A percentile compares a stretch with the other conserved stretches of the same genome.
These are phyloP conservation scores for Fomitopsis pinicola DNA, from an alignment of 1,284 basidiomycete genomes.

Conservation along the genomic window DNA sequence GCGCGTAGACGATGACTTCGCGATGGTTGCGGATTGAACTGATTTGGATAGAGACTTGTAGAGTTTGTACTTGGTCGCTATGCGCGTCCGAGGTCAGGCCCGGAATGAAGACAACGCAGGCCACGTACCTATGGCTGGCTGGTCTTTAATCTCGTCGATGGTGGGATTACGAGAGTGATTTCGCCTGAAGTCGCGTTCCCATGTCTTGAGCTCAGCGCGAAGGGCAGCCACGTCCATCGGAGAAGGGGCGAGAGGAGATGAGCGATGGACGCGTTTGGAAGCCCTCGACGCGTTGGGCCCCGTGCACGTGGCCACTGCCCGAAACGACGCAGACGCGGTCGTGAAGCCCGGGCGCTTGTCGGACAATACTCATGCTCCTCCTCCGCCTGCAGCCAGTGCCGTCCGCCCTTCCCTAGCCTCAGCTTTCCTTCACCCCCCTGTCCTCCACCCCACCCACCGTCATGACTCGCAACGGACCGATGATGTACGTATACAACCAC, in stretches of 20 bases:
- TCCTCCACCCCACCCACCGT: not conserved
- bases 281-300: slow-evolving; percentile 3
- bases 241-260: not conserved
- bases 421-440: not conserved
- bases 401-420: not conserved
- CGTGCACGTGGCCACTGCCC: slow-evolving; percentile 3
- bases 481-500: slow-evolving; percentile 3
- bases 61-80: slow-evolving; percentile 78
- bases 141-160: slow-evolving; percentile 73
- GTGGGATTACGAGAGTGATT: slow-evolving; percentile 61
- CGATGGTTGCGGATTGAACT: slow-evolving; percentile 14
- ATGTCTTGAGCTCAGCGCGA: slow-evolving; percentile 75
- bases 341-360: slow-evolving; percentile 2
- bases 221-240: slow-evolving; percentile 47
- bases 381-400: not conserved
- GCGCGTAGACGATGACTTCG: slow-evolving; percentile 11
- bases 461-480: not conserved
- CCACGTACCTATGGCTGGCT: slow-evolving; percentile 65
- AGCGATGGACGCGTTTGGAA: slow-evolving; percentile 3
- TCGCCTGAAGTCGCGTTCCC: slow-evolving; percentile 75
- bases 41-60: slow-evolving; percentile 76
- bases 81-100: slow-evolving; percentile 14
- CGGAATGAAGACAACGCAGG: slow-evolving; percentile 11
- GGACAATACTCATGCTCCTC: slow-evolving; percentile 3
- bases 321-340: not conserved